Evolutionary conservation across 1,284 basidiomycete species (phyloP), one percentile per base, ranked within the genome.

Genomic region (Cerrena zonata): DNA sequence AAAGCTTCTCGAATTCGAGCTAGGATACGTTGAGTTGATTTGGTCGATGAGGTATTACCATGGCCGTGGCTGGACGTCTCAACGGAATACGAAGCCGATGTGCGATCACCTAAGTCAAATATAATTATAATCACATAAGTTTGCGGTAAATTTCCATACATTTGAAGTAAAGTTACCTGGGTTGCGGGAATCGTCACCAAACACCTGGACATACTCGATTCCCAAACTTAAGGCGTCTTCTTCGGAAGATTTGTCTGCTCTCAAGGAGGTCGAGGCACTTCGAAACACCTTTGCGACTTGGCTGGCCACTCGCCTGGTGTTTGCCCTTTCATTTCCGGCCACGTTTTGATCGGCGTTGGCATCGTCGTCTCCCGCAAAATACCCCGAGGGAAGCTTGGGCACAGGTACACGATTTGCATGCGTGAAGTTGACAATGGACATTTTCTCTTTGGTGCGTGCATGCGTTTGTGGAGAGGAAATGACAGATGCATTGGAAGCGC

Each of bases 361-460:
- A 47, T 59, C 64, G 18, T 53, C 63, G 26, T 60, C 61, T 18
- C 56, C 62, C 53, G 58, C 64, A 58, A 64, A 64, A 43, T 67
- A 65, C 10, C 7, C 7, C 26, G 57, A 49, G 46, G 71, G 53
- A 55, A 68, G 53, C 48, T 68, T 73, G 36, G 84, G 80, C 2
- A 78, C 71, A 27, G 84, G 84, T 21, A 86, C 84, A n/a, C 81
- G 78, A 25, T 76, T 74, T 22, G 82, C 79, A 56, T 78, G 79
- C 4, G 80, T 86, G 61, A 90, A 88, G 37, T 82, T 83, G 25
- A 89, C 85, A n/a, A 43, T 24, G 24, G 84, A 76, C 37, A 85
- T 81, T 15, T 77, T 74, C 19, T 40, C 39, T 15, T 34, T 34
- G 30, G 30, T 15, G 7, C 30, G 7, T 7, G 7, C 15, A n/a